phyloP scores from a whole-genome alignment of 805 yeast species.

The Pichia manshurica region DNA sequence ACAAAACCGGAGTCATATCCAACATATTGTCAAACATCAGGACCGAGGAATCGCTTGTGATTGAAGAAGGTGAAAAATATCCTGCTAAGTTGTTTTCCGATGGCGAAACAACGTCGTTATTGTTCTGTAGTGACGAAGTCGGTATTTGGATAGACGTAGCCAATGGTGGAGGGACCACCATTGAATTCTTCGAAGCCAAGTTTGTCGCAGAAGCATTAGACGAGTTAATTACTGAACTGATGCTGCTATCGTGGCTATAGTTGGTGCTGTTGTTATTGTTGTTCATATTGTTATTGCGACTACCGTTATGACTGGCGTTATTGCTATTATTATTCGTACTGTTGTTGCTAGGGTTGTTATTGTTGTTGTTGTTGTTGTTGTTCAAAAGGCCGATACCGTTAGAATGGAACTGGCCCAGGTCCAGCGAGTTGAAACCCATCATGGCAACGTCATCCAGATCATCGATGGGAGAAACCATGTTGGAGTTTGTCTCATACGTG shows the following conservation, averaged over 20 bases:
- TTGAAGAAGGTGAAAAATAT: slow-evolving; percentile 7
- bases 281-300: neutral
- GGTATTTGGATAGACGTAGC: neutral
- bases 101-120: neutral
- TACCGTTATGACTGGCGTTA: neutral
- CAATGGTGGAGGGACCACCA: neutral
- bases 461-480: slow-evolving; percentile 6
- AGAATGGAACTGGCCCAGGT: slow-evolving; percentile 28
- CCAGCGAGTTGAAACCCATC: slow-evolving; percentile 18
- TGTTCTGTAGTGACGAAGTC: neutral
- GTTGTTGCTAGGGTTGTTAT: neutral
- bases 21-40: slow-evolving; percentile 6
- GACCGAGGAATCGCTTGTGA: slow-evolving; percentile 10
- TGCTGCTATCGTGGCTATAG: neutral
- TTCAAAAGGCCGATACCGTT: slow-evolving; percentile 25
- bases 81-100: neutral
- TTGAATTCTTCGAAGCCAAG: neutral
- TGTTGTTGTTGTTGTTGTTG: neutral
- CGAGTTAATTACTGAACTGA: neutral
- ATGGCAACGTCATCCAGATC: slow-evolving; percentile 12
- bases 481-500: slow-evolving; percentile 5
- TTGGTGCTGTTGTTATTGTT: neutral
- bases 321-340: neutral
- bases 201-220: slow-evolving; percentile 1
- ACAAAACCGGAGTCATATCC: neutral